A percentile compares a stretch with the other conserved stretches of the same genome.
These are phyloP conservation scores for Discostella stelligera DNA, from an alignment of 352 stramenopile species.

Conservation along the genomic window DNA sequence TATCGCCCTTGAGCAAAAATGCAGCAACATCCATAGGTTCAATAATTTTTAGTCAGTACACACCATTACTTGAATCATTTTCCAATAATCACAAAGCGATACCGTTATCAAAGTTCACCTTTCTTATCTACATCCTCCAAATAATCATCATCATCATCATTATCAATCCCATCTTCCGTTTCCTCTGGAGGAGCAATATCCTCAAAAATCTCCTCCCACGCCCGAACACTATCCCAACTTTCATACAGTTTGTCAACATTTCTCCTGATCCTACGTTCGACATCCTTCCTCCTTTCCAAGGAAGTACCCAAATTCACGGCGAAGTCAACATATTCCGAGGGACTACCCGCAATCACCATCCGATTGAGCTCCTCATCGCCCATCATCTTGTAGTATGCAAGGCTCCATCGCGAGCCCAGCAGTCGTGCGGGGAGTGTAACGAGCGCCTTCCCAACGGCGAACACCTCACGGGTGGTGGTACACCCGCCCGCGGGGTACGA, in stretches of 20 bases:
- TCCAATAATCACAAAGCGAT: no score
- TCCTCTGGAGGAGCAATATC: conserved; percentile 16
- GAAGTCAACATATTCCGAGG: conserved; percentile 30
- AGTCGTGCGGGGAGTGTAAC: conserved; percentile 40
- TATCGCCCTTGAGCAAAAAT: no score
- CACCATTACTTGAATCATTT: no score
- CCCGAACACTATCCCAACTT: conserved; percentile 19
- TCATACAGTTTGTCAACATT: conserved; percentile 25
- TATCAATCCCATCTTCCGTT: no score
- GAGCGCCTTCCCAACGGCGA: conserved; percentile 42
- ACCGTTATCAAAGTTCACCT: no score
- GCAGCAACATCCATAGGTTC: no score
- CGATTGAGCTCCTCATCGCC: conserved; percentile 6
- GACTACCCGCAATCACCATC: conserved; percentile 19
- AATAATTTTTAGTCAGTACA: no score
- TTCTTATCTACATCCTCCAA: no score
- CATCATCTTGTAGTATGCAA: conserved; percentile 30
- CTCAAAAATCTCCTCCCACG: conserved; percentile 36
- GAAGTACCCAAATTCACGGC: conserved; percentile 33
- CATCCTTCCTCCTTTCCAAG: conserved; percentile 1
- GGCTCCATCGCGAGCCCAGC: conserved; percentile 33
- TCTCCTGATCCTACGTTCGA: conserved; percentile 18
- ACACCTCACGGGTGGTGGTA: conserved; percentile 43
- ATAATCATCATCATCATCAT: no score
- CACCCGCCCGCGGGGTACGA: conserved; percentile 43